Base-by-base conservation (phyloP, 2,329 filamentous ascomycete genomes). In the Moelleriella libera region DNA sequence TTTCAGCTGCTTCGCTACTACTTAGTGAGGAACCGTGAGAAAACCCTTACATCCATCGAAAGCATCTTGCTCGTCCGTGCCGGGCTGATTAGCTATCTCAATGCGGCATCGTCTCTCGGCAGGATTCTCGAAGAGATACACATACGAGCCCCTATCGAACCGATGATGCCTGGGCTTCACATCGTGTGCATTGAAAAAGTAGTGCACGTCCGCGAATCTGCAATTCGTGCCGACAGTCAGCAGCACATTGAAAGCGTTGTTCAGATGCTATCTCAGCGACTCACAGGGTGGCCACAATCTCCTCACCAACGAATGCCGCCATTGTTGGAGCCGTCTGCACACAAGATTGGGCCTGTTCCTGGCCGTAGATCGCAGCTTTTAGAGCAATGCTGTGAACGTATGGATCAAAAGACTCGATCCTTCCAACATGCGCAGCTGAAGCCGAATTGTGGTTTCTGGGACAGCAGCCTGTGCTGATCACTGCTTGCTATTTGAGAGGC, bases 171-270 rank as follows among this genome's bases (percentile, higher is more conserved):
- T 78, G 31, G 85, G 84, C 48, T 74, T 79, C 48, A 74, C 70
- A 5, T 72, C 71, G 2, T 82, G 80, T n/a, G 80, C 74, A 30
- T 76, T 74, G 65, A 88, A 87, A 64, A 80, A 88, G 64, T 88
- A 89, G 62, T 89, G 85, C 47, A 88, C 61, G 58, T 90, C 85
- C 52, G 77, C 83, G 58, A 86, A 88, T 57, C 85, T 89, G 34
- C 34, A 21, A 3, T 21, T 37, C 34, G 34, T 37, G 34, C 34
- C 21, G 34, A 37, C 34, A 37, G 12, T 37, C 34, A 37, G 8
- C 34, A 37, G 34, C 12, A 12, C 3, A 4, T 37, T 37, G 8
- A 8, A 37, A 9, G 34, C 12, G 12, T 37, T 37, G 34, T 12
- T 8, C 12, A 9, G 12, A 37, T 8, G 34, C 8, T 8, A 12